phyloP scores from a whole-genome alignment of 1,284 basidiomycete genomes.

The Leccinum subrobustum region DNA sequence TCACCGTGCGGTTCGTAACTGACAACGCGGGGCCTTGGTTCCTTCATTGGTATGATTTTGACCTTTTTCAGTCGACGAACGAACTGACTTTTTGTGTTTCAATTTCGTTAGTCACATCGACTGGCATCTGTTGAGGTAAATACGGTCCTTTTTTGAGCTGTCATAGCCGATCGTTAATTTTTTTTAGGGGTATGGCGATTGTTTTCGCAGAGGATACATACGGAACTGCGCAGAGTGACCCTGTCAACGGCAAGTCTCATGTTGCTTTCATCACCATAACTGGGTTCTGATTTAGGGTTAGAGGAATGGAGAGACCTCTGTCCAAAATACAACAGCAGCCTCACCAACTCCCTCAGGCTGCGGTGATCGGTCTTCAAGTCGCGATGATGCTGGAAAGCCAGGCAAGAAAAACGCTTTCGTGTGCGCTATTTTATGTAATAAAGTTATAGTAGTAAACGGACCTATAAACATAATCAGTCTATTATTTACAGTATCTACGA shows the following conservation, averaged over 20 bases:
- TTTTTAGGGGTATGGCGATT: constrained; percentile 37
- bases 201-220: constrained; percentile 39
- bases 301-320: constrained; percentile 19
- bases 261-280: neutral
- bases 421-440: neutral
- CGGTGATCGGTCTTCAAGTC: neutral
- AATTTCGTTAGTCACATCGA: constrained; percentile 32
- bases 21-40: constrained; percentile 38
- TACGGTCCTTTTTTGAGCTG: neutral
- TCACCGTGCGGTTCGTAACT: constrained; percentile 41
- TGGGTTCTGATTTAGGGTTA: neutral
- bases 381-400: neutral
- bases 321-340: constrained; percentile 11
- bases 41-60: constrained; percentile 28
- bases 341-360: neutral
- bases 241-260: constrained; percentile 15
- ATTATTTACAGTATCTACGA: neutral
- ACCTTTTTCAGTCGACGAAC: neutral
- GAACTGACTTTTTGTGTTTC: constrained; percentile 3
- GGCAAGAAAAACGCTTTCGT: neutral
- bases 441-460: neutral
- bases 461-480: too few species aligned
- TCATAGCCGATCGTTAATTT: neutral
- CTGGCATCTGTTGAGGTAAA: constrained; percentile 30
- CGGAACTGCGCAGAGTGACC: constrained; percentile 18